Conservation (phyloP, 192 early-diverging fungal species). For the Umbelopsis ramanniana region DNA sequence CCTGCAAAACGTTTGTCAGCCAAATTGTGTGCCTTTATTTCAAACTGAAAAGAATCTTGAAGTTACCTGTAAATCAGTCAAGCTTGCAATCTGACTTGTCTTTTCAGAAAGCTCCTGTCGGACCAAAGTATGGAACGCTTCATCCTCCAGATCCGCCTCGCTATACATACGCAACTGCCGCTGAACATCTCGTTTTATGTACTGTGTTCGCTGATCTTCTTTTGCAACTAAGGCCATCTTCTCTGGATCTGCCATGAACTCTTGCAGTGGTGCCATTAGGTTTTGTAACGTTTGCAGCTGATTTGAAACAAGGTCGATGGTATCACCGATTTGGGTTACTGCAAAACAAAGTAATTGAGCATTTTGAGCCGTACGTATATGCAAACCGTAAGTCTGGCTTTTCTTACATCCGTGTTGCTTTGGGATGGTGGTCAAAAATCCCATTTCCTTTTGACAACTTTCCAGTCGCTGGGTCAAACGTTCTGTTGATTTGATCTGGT, state of each 20-base stretch:
- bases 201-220: constrained; percentile 13
- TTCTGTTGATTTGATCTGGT: constrained; percentile 32
- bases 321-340: constrained; percentile 10
- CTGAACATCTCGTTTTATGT: not conserved
- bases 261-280: not conserved
- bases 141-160: not conserved
- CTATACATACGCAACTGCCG: not conserved
- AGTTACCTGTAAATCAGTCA: constrained; percentile 16
- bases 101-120: not conserved
- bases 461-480: constrained; percentile 43
- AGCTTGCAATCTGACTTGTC: not conserved
- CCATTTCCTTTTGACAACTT: constrained; percentile 20
- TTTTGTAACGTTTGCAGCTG: constrained; percentile 7
- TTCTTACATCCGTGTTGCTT: constrained; percentile 15
- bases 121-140: not conserved
- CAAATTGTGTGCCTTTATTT: too few species aligned
- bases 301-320: constrained; percentile 3
- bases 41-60: not conserved
- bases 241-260: constrained; percentile 12
- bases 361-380: not conserved
- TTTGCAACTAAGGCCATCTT: constrained; percentile 12
- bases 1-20: not conserved
- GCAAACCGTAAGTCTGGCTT: not conserved
- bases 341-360: not conserved
- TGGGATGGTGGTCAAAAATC: not conserved